A percentile compares a stretch with the other conserved stretches of the same genome.
phyloP scores from a whole-genome alignment of 148 eudicot species.

The Vaccinium vitisidaea region DNA sequence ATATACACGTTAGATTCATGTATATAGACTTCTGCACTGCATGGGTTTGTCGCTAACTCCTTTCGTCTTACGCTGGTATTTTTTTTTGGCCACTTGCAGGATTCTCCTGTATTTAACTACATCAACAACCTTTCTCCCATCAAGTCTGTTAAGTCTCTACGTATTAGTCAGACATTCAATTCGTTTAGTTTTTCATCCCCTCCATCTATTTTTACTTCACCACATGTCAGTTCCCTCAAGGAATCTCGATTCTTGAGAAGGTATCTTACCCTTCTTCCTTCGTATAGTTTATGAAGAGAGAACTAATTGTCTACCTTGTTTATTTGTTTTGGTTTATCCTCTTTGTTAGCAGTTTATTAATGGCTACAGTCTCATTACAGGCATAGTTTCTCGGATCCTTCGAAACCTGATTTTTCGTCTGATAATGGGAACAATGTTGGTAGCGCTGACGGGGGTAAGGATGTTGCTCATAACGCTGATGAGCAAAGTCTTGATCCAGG shows the following conservation, averaged over 20 bases:
- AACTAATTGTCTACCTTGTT: background rate
- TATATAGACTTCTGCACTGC: background rate
- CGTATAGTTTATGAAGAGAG: background rate
- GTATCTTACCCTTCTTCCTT: conserved; percentile 33
- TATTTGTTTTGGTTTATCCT: background rate
- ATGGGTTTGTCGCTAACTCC: background rate
- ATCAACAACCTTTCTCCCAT: conserved; percentile 88
- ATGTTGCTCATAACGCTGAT: conserved; percentile 19
- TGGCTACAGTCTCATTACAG: conserved; percentile 33
- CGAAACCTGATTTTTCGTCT: conserved; percentile 50
- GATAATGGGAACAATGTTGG: conserved; percentile 40
- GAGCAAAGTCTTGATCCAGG: conserved; percentile 29
- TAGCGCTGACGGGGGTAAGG: conserved; percentile 21
- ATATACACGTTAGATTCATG: background rate
- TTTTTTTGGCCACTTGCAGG: conserved; percentile 45
- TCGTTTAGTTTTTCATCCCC: conserved; percentile 66
- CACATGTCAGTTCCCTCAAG: conserved; percentile 64
- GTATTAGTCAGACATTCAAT: conserved; percentile 65
- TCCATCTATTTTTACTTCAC: conserved; percentile 91
- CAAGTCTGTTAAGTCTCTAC: conserved; percentile 53
- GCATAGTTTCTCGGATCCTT: conserved; percentile 53
- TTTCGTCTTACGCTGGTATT: background rate
- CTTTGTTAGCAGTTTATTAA: conserved; percentile 10
- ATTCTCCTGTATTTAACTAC: conserved; percentile 83
- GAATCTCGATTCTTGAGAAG: conserved; percentile 64